These are phyloP conservation scores for Actinomortierella ambigua DNA, from an alignment of 371 early-diverging fungal genomes.

Conservation along the genomic window DNA sequence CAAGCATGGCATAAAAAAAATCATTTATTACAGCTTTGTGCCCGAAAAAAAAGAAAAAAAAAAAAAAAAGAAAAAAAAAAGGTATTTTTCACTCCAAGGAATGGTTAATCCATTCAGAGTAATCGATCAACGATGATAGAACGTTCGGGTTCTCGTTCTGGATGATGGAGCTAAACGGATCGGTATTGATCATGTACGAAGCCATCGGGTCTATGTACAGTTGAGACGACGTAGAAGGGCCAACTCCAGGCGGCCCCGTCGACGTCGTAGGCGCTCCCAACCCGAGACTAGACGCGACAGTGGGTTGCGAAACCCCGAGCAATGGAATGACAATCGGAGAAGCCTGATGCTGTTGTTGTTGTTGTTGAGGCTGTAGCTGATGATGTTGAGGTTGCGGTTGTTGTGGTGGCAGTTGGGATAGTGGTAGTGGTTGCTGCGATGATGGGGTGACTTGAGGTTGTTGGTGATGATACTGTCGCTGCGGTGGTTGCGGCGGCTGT, in stretches of 20 bases:
- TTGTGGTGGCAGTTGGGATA: conserved; percentile 10
- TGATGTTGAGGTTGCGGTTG: conserved; percentile 19
- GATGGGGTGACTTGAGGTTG: too few species aligned
- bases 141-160: conserved; percentile 41
- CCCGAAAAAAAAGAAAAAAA: not conserved
- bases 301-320: too few species aligned
- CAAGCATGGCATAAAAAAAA: too few species aligned
- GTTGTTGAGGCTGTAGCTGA: conserved; percentile 23
- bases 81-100: conserved; percentile 15
- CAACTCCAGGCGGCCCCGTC: too few species aligned
- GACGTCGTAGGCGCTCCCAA: too few species aligned
- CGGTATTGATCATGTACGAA: conserved; percentile 22
- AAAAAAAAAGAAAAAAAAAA: not conserved
- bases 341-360: conserved; percentile 13
- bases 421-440: too few species aligned
- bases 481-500: conserved; percentile 5
- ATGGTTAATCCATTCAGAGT: conserved; percentile 46
- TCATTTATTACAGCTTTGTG: too few species aligned
- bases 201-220: conserved; percentile 14
- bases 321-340: not conserved
- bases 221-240: too few species aligned
- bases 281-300: too few species aligned
- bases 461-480: conserved; percentile 1
- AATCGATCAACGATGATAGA: conserved; percentile 42
- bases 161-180: conserved; percentile 40